Base-by-base conservation (phyloP, 768 basidiomycete species). In the Tremella yokohamensis region DNA sequence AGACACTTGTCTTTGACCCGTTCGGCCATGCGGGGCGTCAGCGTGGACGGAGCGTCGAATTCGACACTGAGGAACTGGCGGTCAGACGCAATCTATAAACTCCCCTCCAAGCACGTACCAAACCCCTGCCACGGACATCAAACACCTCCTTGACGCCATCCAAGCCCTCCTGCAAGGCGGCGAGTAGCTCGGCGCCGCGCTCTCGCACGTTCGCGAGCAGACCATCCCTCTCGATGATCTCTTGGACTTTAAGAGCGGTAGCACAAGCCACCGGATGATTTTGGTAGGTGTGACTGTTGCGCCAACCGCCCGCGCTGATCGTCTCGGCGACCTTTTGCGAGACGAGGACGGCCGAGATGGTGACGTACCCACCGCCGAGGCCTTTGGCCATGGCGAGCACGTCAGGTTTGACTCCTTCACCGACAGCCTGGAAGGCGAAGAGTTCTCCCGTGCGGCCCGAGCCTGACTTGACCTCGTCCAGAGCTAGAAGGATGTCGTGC, bases 391-490 rank as follows among this genome's bases (percentile, higher is more conserved):
- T 58, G 2, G 60, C 34, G 29, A 58, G 37, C 8, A 65, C 57
- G 56, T 65, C 64, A 15, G 64, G 60, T 39, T 55, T 59, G 37
- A 65, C 56, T 2, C 57, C 64, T 38, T 65, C 60, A 1, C 47
- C 60, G 3, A 62, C 56, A 26, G 60, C 55, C 29, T 61, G 40
- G 26, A 55, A 50, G 3, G 64, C 64, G 52, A 62, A 65, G 8
- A 61, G 34, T 20, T 58, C 52, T 2, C 64, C 60, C 8, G 34
- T 39, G 29, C 64, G 45, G 7, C 64, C 64, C 3, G 56, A 55
- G 9, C 64, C 64, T 20, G 52, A 54, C 64, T 61, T 65, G 19
- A 65, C 64, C 51, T 65, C 60, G 49, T 65, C 64, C 39, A 65
- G 37, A 12, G 59, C 57, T 4, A 65, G 51, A 15, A 65, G 29